These are phyloP conservation scores for Hysterium pulicare DNA, from an alignment of 2,329 filamentous ascomycete species.

Conservation along the genomic window DNA sequence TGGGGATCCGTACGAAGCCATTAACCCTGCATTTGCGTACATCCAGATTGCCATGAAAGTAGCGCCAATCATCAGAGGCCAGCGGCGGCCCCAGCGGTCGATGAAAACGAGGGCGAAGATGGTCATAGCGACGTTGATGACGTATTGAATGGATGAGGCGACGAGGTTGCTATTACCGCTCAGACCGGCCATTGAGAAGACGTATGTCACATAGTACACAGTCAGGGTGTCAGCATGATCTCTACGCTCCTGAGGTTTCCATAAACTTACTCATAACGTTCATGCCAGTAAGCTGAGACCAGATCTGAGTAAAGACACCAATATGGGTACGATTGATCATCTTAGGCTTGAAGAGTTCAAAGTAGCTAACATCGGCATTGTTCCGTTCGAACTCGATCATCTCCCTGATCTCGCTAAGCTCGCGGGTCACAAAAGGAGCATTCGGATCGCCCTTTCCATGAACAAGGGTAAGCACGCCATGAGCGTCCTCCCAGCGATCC, in stretches of 20 bases:
- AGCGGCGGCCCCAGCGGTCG: constrained; percentile 72
- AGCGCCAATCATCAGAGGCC: constrained; percentile 63
- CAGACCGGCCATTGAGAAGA: constrained; percentile 71
- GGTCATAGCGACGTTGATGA: constrained; percentile 80
- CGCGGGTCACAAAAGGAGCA: constrained; percentile 62
- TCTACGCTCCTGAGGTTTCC: constrained; percentile 2
- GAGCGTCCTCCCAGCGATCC: constrained; percentile 45
- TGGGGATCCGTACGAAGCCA: constrained; percentile 56
- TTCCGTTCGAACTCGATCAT: constrained; percentile 70
- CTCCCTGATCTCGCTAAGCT: constrained; percentile 70
- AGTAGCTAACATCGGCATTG: constrained; percentile 66
- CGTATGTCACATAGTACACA: constrained; percentile 48
- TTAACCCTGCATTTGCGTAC: constrained; percentile 60
- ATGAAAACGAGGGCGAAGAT: constrained; percentile 71
- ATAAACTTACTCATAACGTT: constrained; percentile 58
- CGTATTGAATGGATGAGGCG: constrained; percentile 67
- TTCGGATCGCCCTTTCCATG: constrained; percentile 58
- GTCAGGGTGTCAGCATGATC: not conserved
- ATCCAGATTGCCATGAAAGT: constrained; percentile 62
- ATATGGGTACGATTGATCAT: constrained; percentile 73
- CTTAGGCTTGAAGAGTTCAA: constrained; percentile 68
- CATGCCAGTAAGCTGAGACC: constrained; percentile 74
- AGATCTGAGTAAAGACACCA: constrained; percentile 70
- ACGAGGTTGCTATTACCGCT: constrained; percentile 57
- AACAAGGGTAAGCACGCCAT: constrained; percentile 41